These are phyloP conservation scores for Fusarium equiseti DNA, from an alignment of 2,329 filamentous ascomycete genomes.

Conservation along the genomic window DNA sequence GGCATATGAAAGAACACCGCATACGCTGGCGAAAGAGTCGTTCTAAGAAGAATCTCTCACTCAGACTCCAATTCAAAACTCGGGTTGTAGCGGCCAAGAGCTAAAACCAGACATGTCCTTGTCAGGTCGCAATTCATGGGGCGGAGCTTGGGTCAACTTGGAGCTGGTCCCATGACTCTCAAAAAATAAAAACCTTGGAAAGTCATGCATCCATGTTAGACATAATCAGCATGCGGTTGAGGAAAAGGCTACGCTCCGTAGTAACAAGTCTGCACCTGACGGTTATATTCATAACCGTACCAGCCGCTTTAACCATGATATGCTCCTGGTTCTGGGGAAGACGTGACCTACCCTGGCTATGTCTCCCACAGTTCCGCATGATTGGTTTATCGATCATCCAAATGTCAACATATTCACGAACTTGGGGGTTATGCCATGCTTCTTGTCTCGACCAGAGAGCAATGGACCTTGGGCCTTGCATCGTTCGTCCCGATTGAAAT, in stretches of 20 bases:
- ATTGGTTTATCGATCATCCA: neutral
- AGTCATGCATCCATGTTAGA: slow-evolving; percentile 18
- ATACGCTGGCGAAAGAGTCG: neutral
- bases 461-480: neutral
- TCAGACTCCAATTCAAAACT: neutral
- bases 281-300: slow-evolving; percentile 9
- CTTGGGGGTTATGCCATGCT: neutral
- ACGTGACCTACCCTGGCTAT: neutral
- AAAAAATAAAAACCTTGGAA: slow-evolving; percentile 41
- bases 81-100: slow-evolving; percentile 14
- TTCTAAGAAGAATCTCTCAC: neutral
- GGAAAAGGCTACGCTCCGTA: neutral
- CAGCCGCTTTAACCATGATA: slow-evolving; percentile 37
- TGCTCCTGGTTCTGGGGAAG: slow-evolving; percentile 1
- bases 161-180: slow-evolving; percentile 42
- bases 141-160: slow-evolving; percentile 42
- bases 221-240: slow-evolving; percentile 21
- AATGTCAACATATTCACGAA: neutral
- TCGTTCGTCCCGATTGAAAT: neutral
- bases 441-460: neutral
- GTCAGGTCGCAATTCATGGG: slow-evolving; percentile 25
- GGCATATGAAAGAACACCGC: slow-evolving; percentile 2
- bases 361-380: neutral
- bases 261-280: slow-evolving; percentile 6
- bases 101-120: slow-evolving; percentile 23